A percentile compares a stretch with the other conserved stretches of the same genome.
phyloP scores from a whole-genome alignment of 2,329 filamentous ascomycete species.

The Gremmenia infestans region DNA sequence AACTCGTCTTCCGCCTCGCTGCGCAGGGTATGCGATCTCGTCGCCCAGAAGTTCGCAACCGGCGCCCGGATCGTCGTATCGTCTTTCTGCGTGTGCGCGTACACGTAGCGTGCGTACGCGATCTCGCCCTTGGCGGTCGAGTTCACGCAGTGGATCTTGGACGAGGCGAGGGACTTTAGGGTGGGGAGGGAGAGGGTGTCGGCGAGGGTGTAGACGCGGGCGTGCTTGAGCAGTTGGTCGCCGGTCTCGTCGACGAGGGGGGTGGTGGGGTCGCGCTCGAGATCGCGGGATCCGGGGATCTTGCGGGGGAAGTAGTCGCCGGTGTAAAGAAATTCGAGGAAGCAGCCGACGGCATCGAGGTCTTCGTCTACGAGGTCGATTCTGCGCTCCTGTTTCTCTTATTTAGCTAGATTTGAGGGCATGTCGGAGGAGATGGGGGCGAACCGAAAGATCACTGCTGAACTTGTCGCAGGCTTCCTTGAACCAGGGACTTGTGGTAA shows the following conservation, averaged over 20 bases:
- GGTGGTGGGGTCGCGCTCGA: constrained; percentile 63
- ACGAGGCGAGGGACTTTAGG: constrained; percentile 72
- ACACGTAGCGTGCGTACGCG: constrained; percentile 85
- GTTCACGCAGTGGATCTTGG: constrained; percentile 89
- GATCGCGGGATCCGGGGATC: constrained; percentile 54
- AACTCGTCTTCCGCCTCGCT: constrained; percentile 85
- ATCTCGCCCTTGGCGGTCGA: constrained; percentile 87
- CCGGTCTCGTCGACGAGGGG: constrained; percentile 72
- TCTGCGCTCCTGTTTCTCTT: constrained; percentile 47
- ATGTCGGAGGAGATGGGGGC: constrained; percentile 26
- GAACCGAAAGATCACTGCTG: constrained; percentile 54
- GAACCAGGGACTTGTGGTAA: constrained; percentile 72
- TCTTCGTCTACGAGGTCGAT: constrained; percentile 66
- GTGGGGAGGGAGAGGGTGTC: constrained; percentile 66
- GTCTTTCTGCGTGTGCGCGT: constrained; percentile 65
- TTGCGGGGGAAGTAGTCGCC: constrained; percentile 79
- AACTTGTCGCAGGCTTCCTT: constrained; percentile 57
- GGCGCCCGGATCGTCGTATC: constrained; percentile 74
- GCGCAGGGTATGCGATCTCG: constrained; percentile 71
- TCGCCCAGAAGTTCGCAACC: constrained; percentile 88
- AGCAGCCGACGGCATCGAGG: constrained; percentile 69
- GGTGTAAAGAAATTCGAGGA: constrained; percentile 80
- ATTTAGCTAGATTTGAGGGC: neutral
- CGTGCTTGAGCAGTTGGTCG: constrained; percentile 80
- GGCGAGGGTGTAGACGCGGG: constrained; percentile 82